phyloP scores from a whole-genome alignment of 768 basidiomycete genomes.

The Rhizopogon salebrosus region DNA sequence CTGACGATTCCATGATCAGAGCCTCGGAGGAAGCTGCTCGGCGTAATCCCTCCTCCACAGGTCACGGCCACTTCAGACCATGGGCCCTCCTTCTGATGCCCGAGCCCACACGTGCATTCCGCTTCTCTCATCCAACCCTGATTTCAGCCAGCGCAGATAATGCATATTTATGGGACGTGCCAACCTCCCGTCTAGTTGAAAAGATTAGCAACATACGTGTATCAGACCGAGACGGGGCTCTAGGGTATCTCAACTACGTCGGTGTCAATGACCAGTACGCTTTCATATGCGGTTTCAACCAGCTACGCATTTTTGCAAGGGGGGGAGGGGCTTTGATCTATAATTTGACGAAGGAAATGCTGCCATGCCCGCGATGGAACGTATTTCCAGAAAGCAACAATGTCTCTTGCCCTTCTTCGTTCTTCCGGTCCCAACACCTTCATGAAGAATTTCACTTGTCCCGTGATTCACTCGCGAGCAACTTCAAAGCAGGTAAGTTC shows the following conservation, averaged over 20 bases:
- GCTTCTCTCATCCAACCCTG: constrained; percentile 64
- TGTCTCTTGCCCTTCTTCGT: constrained; percentile 3
- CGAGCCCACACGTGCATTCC: constrained; percentile 44
- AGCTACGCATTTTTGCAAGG: constrained; percentile 52
- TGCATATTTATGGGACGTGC: constrained; percentile 63
- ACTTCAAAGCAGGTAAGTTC: constrained; percentile 25
- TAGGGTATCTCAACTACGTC: constrained; percentile 50
- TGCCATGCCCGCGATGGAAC: constrained; percentile 31
- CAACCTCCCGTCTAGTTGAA: constrained; percentile 43
- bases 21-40: constrained; percentile 18
- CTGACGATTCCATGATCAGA: constrained; percentile 25
- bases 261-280: constrained; percentile 56
- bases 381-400: constrained; percentile 17
- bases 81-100: constrained; percentile 55
- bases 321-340: constrained; percentile 38
- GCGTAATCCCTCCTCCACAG: constrained; percentile 6
- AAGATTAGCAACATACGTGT: constrained; percentile 38
- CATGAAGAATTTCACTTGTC: constrained; percentile 4
- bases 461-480: background rate
- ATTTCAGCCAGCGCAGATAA: constrained; percentile 39
- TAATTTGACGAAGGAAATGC: constrained; percentile 33
- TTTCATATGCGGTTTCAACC: constrained; percentile 48
- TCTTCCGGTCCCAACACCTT: constrained; percentile 19
- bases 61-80: constrained; percentile 50
- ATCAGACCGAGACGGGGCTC: background rate